These are phyloP conservation scores for Yamadazyma dushanensis DNA, from an alignment of 1,139 yeast genomes.

Conservation along the genomic window DNA sequence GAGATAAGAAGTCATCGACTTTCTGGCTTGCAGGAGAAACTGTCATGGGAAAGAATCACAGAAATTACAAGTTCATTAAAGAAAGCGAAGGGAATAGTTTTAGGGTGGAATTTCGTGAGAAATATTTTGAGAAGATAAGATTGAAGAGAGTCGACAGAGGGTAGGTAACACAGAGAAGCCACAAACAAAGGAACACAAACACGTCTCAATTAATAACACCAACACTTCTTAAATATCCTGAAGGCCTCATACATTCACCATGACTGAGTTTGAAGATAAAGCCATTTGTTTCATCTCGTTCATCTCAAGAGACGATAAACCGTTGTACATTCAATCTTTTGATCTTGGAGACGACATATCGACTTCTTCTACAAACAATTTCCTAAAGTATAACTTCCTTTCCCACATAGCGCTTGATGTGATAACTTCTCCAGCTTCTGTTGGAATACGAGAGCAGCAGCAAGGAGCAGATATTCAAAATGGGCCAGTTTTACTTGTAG, in stretches of 20 bases:
- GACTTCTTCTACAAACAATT: conserved; percentile 33
- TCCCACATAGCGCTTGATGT: conserved; percentile 70
- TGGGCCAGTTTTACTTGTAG: conserved; percentile 46
- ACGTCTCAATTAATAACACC: no score
- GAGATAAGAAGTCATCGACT: conserved; percentile 17
- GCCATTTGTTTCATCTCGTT: conserved; percentile 48
- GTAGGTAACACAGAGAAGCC: no score
- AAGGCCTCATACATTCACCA: no score
- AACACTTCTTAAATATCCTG: no score
- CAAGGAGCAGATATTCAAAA: conserved; percentile 22
- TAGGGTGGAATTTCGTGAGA: not conserved
- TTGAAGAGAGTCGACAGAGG: no score
- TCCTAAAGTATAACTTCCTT: conserved; percentile 59
- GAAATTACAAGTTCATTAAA: no score
- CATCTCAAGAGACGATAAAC: conserved; percentile 56
- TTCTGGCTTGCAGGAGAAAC: conserved; percentile 15
- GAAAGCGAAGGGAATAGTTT: not conserved
- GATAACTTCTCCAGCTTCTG: conserved; percentile 53
- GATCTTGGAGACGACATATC: conserved; percentile 16
- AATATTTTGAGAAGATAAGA: no score
- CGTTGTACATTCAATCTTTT: conserved; percentile 59
- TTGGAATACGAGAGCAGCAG: conserved; percentile 40
- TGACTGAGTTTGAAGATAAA: conserved; percentile 16
- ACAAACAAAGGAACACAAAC: no score
- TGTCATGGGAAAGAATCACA: not conserved